Conservation (phyloP, 1,284 basidiomycete species). For the Ceratobasidium papillatum region DNA sequence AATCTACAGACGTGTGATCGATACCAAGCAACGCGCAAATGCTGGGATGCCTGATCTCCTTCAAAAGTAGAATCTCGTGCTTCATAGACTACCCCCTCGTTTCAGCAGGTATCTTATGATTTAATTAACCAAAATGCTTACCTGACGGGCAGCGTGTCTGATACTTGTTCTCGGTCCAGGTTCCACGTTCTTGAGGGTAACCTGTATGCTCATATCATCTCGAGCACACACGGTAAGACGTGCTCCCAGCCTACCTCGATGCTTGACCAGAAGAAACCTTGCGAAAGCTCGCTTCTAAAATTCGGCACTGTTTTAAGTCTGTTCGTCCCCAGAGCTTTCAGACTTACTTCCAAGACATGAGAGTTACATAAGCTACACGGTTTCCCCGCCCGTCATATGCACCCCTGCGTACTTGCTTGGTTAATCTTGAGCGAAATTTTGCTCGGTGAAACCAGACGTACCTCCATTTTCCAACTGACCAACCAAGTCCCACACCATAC, state of each 20-base stretch:
- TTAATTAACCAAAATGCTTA: background rate
- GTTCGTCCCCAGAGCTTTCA: too few relatives aligned
- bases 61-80: conserved; percentile 2
- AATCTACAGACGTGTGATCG: background rate
- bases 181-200: background rate
- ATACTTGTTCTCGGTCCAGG: too few relatives aligned
- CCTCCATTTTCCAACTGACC: conserved; percentile 9
- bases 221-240: background rate
- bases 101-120: background rate
- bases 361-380: background rate
- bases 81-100: background rate
- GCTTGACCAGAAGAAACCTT: background rate
- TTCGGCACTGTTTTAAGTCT: background rate
- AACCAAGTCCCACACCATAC: background rate
- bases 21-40: background rate
- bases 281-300: background rate
- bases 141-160: background rate
- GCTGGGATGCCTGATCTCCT: background rate
- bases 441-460: background rate
- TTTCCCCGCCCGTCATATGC: background rate
- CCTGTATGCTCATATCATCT: background rate
- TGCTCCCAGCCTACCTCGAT: background rate
- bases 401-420: background rate
- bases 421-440: background rate
- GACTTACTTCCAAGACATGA: background rate